phyloP scores from a whole-genome alignment of 345 rosid species.

The Capsella bursapastoris region DNA sequence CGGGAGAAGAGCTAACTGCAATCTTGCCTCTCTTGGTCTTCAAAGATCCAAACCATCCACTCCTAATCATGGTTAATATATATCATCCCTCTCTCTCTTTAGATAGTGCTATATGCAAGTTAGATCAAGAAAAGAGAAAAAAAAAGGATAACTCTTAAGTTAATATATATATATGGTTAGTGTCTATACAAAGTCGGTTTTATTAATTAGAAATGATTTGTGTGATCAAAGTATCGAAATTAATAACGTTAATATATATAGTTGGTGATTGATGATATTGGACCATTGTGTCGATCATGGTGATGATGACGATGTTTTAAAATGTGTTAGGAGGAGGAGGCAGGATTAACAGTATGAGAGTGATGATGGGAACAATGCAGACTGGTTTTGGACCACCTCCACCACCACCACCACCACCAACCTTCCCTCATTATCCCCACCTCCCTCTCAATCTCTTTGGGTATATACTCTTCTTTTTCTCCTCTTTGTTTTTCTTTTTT shows the following conservation, averaged over 20 bases:
- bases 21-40: slow-evolving; percentile 89
- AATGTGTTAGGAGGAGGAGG: slow-evolving; percentile 57
- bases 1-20: slow-evolving; percentile 97
- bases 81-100: neutral
- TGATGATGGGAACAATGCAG: slow-evolving; percentile 67
- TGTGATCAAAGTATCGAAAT: neutral
- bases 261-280: slow-evolving; percentile 29
- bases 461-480: slow-evolving; percentile 35
- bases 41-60: slow-evolving; percentile 99
- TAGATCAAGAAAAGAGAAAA: neutral
- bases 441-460: slow-evolving; percentile 83
- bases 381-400: slow-evolving; percentile 73
- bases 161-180: slow-evolving; percentile 15
- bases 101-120: slow-evolving; percentile 8
- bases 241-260: slow-evolving; percentile 15
- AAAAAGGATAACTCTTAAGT: neutral
- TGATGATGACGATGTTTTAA: neutral
- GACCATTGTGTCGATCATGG: slow-evolving; percentile 20
- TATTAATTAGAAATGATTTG: neutral
- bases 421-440: slow-evolving; percentile 88
- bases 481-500: too few relatives aligned
- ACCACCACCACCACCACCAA: slow-evolving; percentile 64
- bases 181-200: slow-evolving; percentile 11
- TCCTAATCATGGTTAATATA: slow-evolving; percentile 71
- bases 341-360: slow-evolving; percentile 65